Conservation (phyloP, 2,329 filamentous ascomycete species). For the Seiridium cupressi region DNA sequence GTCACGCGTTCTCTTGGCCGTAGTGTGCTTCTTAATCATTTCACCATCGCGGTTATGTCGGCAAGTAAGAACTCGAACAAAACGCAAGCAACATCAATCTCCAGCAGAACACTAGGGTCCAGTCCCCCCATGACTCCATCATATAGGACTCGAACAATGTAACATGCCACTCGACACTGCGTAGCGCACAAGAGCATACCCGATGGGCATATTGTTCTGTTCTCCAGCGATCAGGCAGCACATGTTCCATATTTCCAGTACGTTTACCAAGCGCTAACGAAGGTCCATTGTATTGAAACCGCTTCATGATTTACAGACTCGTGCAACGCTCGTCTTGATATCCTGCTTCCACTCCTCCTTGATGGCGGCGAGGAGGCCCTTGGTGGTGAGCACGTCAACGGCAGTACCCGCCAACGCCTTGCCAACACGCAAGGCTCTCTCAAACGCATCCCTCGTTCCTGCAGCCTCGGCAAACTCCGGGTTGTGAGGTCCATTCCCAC, state of each 20-base stretch:
- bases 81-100: no score
- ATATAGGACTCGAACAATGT: not conserved
- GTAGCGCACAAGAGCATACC: not conserved
- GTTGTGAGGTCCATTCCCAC: constrained; percentile 48
- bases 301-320: not conserved
- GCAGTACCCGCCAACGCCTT: constrained; percentile 48
- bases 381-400: constrained; percentile 42
- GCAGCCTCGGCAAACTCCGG: constrained; percentile 50
- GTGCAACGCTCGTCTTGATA: constrained; percentile 13
- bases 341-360: constrained; percentile 37
- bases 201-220: not conserved
- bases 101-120: no score
- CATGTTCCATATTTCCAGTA: no score
- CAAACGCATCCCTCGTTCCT: constrained; percentile 45
- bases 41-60: no score
- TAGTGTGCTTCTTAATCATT: no score
- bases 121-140: no score
- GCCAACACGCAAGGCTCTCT: constrained; percentile 42
- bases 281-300: no score
- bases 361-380: constrained; percentile 38
- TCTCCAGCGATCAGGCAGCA: not conserved
- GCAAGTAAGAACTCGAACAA: no score
- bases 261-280: no score
- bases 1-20: no score
- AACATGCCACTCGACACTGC: not conserved